Evolutionary conservation across 352 stramenopile species (phyloP), one percentile per base, ranked within the genome.

Genomic region (Pilasporangium apinafurcum): DNA sequence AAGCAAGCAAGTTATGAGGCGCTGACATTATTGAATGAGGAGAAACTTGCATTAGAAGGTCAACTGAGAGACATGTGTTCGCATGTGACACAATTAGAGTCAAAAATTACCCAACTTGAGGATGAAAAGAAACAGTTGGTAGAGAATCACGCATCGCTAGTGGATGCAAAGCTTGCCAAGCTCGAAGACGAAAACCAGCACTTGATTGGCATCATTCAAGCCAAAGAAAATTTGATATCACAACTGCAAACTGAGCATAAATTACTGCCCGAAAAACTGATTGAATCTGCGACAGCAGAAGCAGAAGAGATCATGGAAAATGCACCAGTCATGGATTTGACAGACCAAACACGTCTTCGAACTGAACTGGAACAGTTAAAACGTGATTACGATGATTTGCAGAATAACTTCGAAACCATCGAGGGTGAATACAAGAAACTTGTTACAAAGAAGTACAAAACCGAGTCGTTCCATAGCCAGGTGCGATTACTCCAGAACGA

Each of bases 391-490:
- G 45, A 37, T 5, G 51, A 69, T 5, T 35, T 72, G 0, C 42
- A 47, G 8, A 46, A 62, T 10, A 52, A 39, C n/a, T 56, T 70
- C 10, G 21, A 44, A 1, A 47, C 20, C 4, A 46, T 74, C n/a
- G 52, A 70, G 32, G 51, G 33, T 8, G 75, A 71, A 29, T 82
- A 79, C 48, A 78, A 75, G 48, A 75, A 62, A 32, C 51, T 80
- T 14, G 47, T 80, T 10, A 78, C 75, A 22, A 78, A 75, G 48
- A 72, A 78, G 40, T 87, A 87, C 64, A 85, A 87, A 41, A 82
- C 75, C 4, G 75, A 87, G 43, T 79, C 75, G 3, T 87, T 87
- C 48, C 71, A 85, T 44, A 83, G 53, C 42, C 75, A 85, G 46
- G 48, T 82, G 27, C 69, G 64, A 32, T 49, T 87, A 9, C 37